Evolutionary conservation across 768 basidiomycete genomes (phyloP).

Genomic region (Scleroderma citrinum): DNA sequence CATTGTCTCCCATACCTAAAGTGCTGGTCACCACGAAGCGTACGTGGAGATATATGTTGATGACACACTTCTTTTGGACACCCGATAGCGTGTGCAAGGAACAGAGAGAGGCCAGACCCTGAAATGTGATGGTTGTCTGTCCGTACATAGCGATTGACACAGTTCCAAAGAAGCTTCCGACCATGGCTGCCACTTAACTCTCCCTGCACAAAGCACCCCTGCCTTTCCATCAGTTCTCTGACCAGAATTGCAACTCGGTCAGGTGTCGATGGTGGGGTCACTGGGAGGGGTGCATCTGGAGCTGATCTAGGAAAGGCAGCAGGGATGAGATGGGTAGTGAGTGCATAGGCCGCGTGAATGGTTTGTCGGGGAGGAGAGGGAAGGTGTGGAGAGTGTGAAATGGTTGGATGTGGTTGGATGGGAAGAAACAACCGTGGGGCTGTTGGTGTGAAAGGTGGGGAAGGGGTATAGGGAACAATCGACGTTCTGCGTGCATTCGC

Average conservation of each 20-base stretch:
- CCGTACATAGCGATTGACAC: constrained; percentile 63
- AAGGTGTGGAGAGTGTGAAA: constrained; percentile 9
- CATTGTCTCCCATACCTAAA: constrained; percentile 78
- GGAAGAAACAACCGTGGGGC: constrained; percentile 18
- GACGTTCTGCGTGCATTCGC: constrained; percentile 5
- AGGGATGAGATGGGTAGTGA: constrained; percentile 28
- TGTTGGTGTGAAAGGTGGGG: constrained; percentile 13
- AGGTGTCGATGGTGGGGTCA: constrained; percentile 8
- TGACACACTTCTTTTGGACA: constrained; percentile 74
- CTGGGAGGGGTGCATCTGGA: constrained; percentile 18
- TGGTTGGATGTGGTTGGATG: constrained; percentile 9
- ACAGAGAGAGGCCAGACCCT: constrained; percentile 53
- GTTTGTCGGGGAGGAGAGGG: constrained; percentile 15
- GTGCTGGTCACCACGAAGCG: not conserved
- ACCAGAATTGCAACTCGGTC: constrained; percentile 8
- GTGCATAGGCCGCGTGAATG: constrained; percentile 18
- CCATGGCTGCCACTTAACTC: constrained; percentile 12
- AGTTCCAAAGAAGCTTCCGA: constrained; percentile 54
- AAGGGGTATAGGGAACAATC: constrained; percentile 15
- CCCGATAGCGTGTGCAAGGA: constrained; percentile 82
- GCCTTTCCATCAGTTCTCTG: constrained; percentile 16
- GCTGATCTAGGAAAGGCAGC: constrained; percentile 22
- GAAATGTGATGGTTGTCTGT: not conserved
- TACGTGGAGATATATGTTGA: not conserved
- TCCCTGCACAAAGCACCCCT: constrained; percentile 9